Conservation (phyloP, 768 basidiomycete genomes). For the Trametes maxima region DNA sequence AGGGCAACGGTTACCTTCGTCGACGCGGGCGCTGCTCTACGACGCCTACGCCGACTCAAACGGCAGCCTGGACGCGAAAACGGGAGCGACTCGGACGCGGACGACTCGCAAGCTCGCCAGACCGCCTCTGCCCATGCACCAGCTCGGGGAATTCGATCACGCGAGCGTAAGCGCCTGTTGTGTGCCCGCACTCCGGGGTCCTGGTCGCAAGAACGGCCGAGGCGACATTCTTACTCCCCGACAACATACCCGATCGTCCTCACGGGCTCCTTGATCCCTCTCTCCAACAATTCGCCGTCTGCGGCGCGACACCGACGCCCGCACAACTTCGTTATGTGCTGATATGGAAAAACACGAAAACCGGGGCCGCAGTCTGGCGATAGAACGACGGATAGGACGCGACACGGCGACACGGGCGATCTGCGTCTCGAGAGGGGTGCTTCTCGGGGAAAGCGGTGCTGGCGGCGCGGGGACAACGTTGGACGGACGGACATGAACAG, state of each 20-base stretch:
- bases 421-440: neutral
- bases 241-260: constrained; percentile 1
- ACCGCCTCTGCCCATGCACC: too few relatives aligned
- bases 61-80: too few relatives aligned
- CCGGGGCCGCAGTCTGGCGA: too few relatives aligned
- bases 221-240: neutral
- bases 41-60: neutral
- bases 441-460: neutral
- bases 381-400: too few relatives aligned
- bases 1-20: neutral
- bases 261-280: constrained; percentile 1
- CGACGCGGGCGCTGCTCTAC: neutral
- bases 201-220: neutral
- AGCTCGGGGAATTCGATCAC: neutral
- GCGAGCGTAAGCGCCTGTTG: neutral
- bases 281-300: constrained; percentile 2
- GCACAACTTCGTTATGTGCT: neutral
- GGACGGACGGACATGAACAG: constrained; percentile 11
- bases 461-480: constrained; percentile 1
- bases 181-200: neutral
- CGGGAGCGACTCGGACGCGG: neutral
- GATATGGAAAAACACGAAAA: neutral
- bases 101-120: too few relatives aligned
- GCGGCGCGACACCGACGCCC: neutral
- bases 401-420: neutral